Base-by-base conservation (phyloP, 202 grass and related monocot genomes). In the Zizania palustris region DNA sequence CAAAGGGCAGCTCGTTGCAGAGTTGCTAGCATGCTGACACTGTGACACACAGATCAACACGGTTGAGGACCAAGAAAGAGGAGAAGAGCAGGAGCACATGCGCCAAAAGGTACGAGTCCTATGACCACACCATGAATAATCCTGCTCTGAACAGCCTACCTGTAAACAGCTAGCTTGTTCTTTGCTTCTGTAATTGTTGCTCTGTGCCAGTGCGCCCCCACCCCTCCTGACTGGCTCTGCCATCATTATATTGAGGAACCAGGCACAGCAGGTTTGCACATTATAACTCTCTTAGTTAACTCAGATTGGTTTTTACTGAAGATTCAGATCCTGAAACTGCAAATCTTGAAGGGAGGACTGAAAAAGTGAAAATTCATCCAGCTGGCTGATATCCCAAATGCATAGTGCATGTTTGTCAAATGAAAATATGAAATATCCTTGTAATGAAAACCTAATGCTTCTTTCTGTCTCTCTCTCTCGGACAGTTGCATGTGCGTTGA, bases 141-240 rank as follows among this genome's bases (percentile, higher is more conserved):
- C 49, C 22, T 50, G 5, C 12, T 54, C 68, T 55, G 34, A 20
- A 1, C 34, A 39, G 36, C 5, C 50, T 41, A 14, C 49, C 50
- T 57, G 50, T 72, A 36, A 56, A 72, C 69, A 72, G 69, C 69
- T 72, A 54, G 35, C 35, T 41, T 72, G 35, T 41, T 67, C 19
- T 19, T 53, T 34, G 16, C 33, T 12, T 40, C 22, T 69, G 11
- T 8, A 40, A 21, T 41, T 41, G 35, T 8, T 72, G 34, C 10
- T 18, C 34, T 39, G 49, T 39, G 43, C 4, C n/a, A 8, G 9
- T 43, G 41, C 11, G 5, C n/a, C 63, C 63, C 63, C n/a, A 28
- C 28, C 28, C 28, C 28, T 28, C 28, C 28, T 28, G 28, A 28
- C 28, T 28, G 28, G 28, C 28, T 28, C 28, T 28, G 28, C 28